These are phyloP conservation scores for Penicillium goetzii DNA, from an alignment of 495 filamentous ascomycete genomes.

Conservation along the genomic window DNA sequence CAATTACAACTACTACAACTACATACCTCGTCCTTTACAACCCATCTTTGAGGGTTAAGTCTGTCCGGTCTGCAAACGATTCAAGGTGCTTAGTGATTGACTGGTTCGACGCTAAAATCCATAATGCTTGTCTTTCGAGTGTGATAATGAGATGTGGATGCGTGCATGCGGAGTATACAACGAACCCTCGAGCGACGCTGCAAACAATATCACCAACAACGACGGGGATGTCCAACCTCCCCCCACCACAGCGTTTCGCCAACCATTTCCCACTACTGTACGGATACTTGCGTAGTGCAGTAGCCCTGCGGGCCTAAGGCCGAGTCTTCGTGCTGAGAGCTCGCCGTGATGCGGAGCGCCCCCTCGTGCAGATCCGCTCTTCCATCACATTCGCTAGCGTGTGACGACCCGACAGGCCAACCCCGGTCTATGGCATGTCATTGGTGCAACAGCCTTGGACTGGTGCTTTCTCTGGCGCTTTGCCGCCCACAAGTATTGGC, in stretches of 20 bases:
- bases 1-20: not conserved
- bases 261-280: conserved; percentile 17
- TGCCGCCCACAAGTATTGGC: conserved; percentile 44
- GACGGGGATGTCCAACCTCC: conserved; percentile 7
- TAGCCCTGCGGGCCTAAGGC: conserved; percentile 13
- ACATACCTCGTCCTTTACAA: not conserved
- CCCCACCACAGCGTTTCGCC: conserved; percentile 27
- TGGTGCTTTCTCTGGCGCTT: conserved; percentile 44
- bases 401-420: conserved; percentile 42
- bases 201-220: conserved; percentile 5
- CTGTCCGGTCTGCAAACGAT: not conserved
- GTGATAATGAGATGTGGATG: not conserved
- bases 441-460: conserved; percentile 38
- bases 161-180: not conserved
- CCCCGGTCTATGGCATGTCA: conserved; percentile 28
- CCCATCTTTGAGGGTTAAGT: not conserved
- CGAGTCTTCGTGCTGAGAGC: conserved; percentile 15
- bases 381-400: conserved; percentile 48
- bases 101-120: not conserved
- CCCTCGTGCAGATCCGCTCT: conserved; percentile 40
- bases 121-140: not conserved
- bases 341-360: conserved; percentile 27
- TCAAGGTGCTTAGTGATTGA: not conserved
- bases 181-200: not conserved
- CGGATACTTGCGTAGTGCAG: too few species aligned